Evolutionary conservation across 331 rosid genomes (phyloP), one percentile per base, ranked within the genome.

Genomic region (Dryas integrifolia): DNA sequence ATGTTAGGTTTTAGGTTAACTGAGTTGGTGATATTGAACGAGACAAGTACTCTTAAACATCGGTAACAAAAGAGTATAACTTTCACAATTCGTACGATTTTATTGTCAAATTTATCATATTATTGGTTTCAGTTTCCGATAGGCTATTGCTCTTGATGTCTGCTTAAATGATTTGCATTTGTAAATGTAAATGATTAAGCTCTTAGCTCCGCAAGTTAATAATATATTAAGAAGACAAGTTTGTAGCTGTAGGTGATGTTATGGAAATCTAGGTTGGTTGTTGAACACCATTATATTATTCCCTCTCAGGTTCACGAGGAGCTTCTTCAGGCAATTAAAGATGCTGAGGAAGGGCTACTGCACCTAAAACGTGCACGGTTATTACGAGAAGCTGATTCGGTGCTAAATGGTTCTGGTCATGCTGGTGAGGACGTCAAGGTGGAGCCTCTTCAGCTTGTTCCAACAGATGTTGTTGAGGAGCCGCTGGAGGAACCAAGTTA

Each of bases 271-370:
- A 16, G 49, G 49, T 30, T 38, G 11, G 13, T 2, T 66, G 3
- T 12, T 12, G 24, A 60, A 60, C 38, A 39, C 66, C 66, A 35
- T 60, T 0, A 5, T 44, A 44, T 26, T 6, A 10, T 45, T 16
- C 43, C 45, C 5, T 60, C 47, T 38, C 11, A 2, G 2, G 18
- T 94, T 81, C 85, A 83, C 0, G 92, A 79, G 73, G 98, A 94
- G 86, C 88, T 94, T 76, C 83, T 88, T 69, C 90, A 86, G 78
- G 96, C 86, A 60, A 94, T 91, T 65, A 94, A 87, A 79, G 98
- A 89, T 69, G 91, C 92, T 0, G 96, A 94, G 83, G 97, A 94
- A 81, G 96, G 96, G 49, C 92, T 94, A 76, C 72, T 94, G 81
- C 90, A 84, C 72, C 85, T 94, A 45, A 94, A 94, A 56, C 96